Percentiles rank a stretch among this genome's conserved stretches.
These are phyloP conservation scores for Amanita rubescens DNA, from an alignment of 768 basidiomycete species.

Conservation along the genomic window DNA sequence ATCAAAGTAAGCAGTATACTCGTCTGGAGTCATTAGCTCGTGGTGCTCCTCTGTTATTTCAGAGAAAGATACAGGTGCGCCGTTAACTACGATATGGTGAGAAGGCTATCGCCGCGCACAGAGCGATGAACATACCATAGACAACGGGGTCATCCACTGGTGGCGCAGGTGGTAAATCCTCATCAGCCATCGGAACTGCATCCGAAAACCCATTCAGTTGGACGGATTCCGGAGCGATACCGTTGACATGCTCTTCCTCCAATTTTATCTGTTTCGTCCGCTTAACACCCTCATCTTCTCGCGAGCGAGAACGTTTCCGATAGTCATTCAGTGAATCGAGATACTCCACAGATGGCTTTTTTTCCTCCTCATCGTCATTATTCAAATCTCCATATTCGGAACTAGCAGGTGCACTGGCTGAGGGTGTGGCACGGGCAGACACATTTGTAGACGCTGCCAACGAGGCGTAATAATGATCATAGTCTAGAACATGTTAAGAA, in stretches of 20 bases:
- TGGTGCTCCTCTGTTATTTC: conserved; percentile 89
- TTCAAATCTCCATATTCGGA: conserved; percentile 46
- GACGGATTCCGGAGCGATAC: conserved; percentile 11
- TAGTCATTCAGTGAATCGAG: conserved; percentile 66
- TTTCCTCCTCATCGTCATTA: conserved; percentile 60
- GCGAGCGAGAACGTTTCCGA: conserved; percentile 65
- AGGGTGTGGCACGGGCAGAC: conserved; percentile 53
- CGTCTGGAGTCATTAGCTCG: conserved; percentile 89
- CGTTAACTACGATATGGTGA: conserved; percentile 49
- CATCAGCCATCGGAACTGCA: conserved; percentile 15
- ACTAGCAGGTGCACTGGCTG: conserved; percentile 37
- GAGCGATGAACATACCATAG: conserved; percentile 41
- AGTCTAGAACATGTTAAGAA: conserved; percentile 39
- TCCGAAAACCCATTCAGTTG: conserved; percentile 12
- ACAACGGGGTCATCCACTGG: conserved; percentile 54
- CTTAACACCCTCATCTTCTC: conserved; percentile 48
- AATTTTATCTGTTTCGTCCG: conserved; percentile 33
- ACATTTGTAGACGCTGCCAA: conserved; percentile 54
- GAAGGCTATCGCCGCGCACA: not conserved
- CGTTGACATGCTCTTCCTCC: conserved; percentile 22
- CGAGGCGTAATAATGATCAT: conserved; percentile 78
- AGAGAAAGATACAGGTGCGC: conserved; percentile 63
- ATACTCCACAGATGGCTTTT: conserved; percentile 58
- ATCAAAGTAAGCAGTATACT: conserved; percentile 79
- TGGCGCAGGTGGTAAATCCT: conserved; percentile 12